Evolutionary conservation across 1,284 basidiomycete species (phyloP).

Genomic region (Boletellus deceptivus): DNA sequence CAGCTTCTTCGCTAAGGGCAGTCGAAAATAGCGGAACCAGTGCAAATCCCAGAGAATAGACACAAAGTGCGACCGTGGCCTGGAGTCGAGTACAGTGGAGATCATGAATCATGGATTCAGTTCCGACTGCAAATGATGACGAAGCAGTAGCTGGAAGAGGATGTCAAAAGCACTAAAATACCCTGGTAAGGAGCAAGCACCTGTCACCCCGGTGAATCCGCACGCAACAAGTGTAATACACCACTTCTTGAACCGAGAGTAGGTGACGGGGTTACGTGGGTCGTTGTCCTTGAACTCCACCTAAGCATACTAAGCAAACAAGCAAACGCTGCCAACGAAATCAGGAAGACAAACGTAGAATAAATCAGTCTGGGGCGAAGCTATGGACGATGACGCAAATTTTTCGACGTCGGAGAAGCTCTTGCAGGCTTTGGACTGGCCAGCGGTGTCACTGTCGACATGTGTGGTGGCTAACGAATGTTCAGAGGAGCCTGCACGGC

Average conservation of each 20-base stretch:
- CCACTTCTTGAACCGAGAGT: conserved; percentile 25
- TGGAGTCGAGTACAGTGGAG: conserved; percentile 36
- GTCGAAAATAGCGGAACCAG: conserved; percentile 48
- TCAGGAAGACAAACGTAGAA: conserved; percentile 15
- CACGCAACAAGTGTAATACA: conserved; percentile 27
- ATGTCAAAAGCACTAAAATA: neutral
- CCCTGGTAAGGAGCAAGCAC: conserved; percentile 3
- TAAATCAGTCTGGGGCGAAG: conserved; percentile 3
- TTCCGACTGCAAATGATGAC: conserved; percentile 41
- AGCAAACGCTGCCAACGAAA: neutral
- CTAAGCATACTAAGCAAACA: conserved; percentile 9
- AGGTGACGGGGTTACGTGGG: conserved; percentile 21
- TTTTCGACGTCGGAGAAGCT: conserved; percentile 14
- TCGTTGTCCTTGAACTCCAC: conserved; percentile 25
- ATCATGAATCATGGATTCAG: conserved; percentile 41
- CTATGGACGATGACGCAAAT: conserved; percentile 2
- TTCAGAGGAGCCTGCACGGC: conserved; percentile 12
- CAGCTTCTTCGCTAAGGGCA: conserved; percentile 50
- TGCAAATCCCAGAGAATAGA: conserved; percentile 46
- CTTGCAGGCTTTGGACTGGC: neutral
- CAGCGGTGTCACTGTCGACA: conserved; percentile 3
- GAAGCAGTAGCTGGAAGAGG: conserved; percentile 39
- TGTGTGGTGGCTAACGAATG: conserved; percentile 13
- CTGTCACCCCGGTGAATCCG: conserved; percentile 27
- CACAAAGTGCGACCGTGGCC: conserved; percentile 38